phyloP scores from a whole-genome alignment of 2,329 filamentous ascomycete species.

The Aureobasidium lini region DNA sequence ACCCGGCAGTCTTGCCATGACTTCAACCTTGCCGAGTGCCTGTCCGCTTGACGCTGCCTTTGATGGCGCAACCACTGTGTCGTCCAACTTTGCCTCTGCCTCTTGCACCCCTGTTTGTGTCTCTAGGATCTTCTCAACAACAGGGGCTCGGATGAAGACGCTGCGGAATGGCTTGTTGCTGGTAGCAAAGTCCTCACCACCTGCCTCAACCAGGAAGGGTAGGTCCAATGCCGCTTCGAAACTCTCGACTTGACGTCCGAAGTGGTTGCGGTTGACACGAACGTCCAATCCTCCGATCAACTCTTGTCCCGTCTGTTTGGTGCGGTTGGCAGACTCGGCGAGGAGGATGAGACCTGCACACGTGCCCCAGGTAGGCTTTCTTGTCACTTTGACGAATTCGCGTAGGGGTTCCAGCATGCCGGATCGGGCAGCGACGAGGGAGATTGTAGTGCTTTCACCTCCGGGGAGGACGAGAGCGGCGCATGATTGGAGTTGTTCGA shows the following conservation, averaged over 20 bases:
- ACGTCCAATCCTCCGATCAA: slow-evolving; percentile 88
- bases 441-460: slow-evolving; percentile 91
- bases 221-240: slow-evolving; percentile 72
- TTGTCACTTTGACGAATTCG: slow-evolving; percentile 79
- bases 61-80: slow-evolving; percentile 52
- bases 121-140: slow-evolving; percentile 74
- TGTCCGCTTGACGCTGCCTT: slow-evolving; percentile 39
- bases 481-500: slow-evolving; percentile 61
- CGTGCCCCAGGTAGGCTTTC: slow-evolving; percentile 88
- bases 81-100: slow-evolving; percentile 38
- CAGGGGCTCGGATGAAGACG: slow-evolving; percentile 89
- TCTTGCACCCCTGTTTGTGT: slow-evolving; percentile 43
- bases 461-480: slow-evolving; percentile 85
- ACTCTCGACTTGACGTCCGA: slow-evolving; percentile 86
- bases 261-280: slow-evolving; percentile 87
- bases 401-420: slow-evolving; percentile 75
- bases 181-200: slow-evolving; percentile 21
- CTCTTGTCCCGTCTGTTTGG: slow-evolving; percentile 86
- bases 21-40: slow-evolving; percentile 46
- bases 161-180: slow-evolving; percentile 56
- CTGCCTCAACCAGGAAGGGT: slow-evolving; percentile 52
- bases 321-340: slow-evolving; percentile 76
- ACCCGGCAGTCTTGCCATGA: slow-evolving; percentile 51
- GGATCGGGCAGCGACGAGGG: slow-evolving; percentile 74
- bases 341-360: slow-evolving; percentile 92